These are phyloP conservation scores for Ganoderma lucidum DNA, from an alignment of 1,284 basidiomycete genomes.

Conservation along the genomic window DNA sequence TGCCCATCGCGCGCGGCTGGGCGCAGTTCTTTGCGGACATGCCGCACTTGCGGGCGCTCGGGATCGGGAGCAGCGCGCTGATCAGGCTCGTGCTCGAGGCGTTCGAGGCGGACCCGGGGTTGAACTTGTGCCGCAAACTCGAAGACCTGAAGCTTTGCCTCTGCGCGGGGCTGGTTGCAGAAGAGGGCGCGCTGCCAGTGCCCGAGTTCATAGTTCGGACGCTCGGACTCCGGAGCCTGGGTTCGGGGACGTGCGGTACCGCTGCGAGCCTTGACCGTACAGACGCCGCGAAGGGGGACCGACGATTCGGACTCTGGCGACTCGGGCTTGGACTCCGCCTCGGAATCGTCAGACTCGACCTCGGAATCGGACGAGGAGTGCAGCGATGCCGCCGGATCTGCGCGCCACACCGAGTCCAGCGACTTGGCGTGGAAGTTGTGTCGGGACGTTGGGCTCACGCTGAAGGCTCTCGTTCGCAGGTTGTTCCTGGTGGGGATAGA, in stretches of 20 bases:
- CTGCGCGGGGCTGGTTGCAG: neutral
- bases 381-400: too few species aligned
- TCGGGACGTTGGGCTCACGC: too few species aligned
- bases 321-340: neutral
- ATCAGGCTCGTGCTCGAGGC: neutral
- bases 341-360: neutral
- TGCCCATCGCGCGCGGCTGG: slow-evolving; percentile 1
- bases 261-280: neutral
- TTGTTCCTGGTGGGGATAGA: too few species aligned
- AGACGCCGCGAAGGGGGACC: neutral
- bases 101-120: neutral
- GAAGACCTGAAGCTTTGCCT: neutral
- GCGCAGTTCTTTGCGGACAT: neutral
- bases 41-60: neutral
- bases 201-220: neutral
- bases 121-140: neutral
- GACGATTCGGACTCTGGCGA: neutral
- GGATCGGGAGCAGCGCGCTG: neutral
- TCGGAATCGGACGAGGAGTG: neutral
- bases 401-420: too few species aligned
- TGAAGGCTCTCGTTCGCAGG: too few species aligned
- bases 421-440: too few species aligned
- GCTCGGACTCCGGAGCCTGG: neutral
- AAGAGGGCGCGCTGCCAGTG: neutral
- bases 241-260: neutral